These are phyloP conservation scores for Geotrichum fermentans DNA, from an alignment of 1,139 yeast species.

Conservation along the genomic window DNA sequence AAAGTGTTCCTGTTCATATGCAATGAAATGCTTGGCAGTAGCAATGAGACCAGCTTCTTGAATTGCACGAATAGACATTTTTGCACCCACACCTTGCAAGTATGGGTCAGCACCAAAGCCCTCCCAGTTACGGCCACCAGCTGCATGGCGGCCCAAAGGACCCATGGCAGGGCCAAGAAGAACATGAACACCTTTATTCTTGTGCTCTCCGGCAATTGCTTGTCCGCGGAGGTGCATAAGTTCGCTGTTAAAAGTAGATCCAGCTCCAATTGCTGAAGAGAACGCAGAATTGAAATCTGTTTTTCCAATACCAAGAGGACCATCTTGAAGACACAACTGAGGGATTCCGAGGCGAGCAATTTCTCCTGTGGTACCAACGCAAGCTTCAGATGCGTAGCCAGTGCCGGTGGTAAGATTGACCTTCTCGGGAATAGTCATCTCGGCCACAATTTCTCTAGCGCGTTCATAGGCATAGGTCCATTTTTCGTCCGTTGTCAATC, in stretches of 20 bases:
- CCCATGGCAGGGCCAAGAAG: slow-evolving; percentile 60
- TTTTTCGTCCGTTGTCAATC: slow-evolving; percentile 32
- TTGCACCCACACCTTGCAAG: slow-evolving; percentile 54
- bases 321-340: slow-evolving; percentile 59
- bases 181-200: slow-evolving; percentile 55
- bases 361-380: slow-evolving; percentile 60
- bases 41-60: slow-evolving; percentile 59
- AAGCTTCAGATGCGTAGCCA: slow-evolving; percentile 61
- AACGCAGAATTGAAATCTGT: slow-evolving; percentile 55
- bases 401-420: slow-evolving; percentile 64
- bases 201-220: slow-evolving; percentile 55
- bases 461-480: slow-evolving; percentile 57
- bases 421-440: slow-evolving; percentile 55
- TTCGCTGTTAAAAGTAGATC: slow-evolving; percentile 53
- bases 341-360: slow-evolving; percentile 55
- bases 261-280: slow-evolving; percentile 58
- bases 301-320: slow-evolving; percentile 58
- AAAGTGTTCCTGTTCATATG: slow-evolving; percentile 62
- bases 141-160: slow-evolving; percentile 60
- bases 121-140: slow-evolving; percentile 66
- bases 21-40: slow-evolving; percentile 51
- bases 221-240: slow-evolving; percentile 51
- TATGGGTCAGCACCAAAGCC: slow-evolving; percentile 63
- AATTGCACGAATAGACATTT: slow-evolving; percentile 51
- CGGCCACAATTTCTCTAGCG: slow-evolving; percentile 50